Percentiles rank a stretch among this genome's conserved stretches.
phyloP scores from a whole-genome alignment of 2,329 filamentous ascomycete genomes.

The Claviceps arundinis region DNA sequence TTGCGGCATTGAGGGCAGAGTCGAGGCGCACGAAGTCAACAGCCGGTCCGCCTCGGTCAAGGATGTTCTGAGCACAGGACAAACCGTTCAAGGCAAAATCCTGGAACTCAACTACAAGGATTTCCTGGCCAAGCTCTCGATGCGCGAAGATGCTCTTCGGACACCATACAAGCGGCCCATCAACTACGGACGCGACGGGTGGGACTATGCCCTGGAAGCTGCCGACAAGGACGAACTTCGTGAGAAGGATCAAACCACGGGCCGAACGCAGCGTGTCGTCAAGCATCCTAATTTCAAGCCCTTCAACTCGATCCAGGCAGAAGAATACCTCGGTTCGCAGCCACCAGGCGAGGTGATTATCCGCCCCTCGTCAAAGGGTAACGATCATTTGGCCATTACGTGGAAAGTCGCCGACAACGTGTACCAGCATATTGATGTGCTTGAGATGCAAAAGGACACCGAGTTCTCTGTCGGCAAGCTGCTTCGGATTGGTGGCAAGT shows the following conservation, averaged over 20 bases:
- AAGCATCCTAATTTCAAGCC: conserved; percentile 94
- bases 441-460: conserved; percentile 93
- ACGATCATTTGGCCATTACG: conserved; percentile 88
- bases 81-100: conserved; percentile 81
- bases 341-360: conserved; percentile 85
- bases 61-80: conserved; percentile 62
- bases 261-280: conserved; percentile 83
- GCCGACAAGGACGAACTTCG: conserved; percentile 71
- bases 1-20: conserved; percentile 82
- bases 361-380: conserved; percentile 85
- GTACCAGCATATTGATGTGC: conserved; percentile 95
- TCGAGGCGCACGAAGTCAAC: conserved; percentile 72
- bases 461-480: conserved; percentile 86
- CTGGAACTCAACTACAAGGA: conserved; percentile 76
- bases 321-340: conserved; percentile 83
- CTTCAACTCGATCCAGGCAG: conserved; percentile 83
- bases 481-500: conserved; percentile 75
- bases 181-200: conserved; percentile 66
- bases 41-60: conserved; percentile 52
- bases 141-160: conserved; percentile 69
- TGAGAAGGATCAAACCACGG: conserved; percentile 75
- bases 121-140: conserved; percentile 69
- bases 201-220: conserved; percentile 74
- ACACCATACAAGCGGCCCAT: conserved; percentile 55
- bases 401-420: conserved; percentile 96